Conservation (phyloP, 176 grass and related monocot genomes). For the Secale cereale region DNA sequence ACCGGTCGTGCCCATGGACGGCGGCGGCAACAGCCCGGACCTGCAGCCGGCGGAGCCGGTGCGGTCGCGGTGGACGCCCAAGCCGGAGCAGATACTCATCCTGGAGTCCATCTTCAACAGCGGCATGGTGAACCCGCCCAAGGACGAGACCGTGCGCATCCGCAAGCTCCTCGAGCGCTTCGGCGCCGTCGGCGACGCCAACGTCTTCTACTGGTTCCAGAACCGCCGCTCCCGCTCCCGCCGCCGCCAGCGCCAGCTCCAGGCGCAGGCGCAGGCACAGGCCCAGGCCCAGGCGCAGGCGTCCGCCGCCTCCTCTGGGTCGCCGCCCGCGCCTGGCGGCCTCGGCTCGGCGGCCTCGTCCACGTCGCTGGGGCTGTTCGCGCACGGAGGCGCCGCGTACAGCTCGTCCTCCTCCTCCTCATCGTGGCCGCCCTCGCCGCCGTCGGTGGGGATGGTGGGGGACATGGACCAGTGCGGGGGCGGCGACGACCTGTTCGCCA, state of each 20-base stretch:
- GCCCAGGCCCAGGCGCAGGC: constrained; percentile 27
- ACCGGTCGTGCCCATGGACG: not conserved
- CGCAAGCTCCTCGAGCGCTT: constrained; percentile 94
- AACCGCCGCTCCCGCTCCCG: constrained; percentile 85
- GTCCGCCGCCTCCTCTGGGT: not conserved
- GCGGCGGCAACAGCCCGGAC: constrained; percentile 40
- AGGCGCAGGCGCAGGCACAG: constrained; percentile 34
- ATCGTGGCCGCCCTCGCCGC: constrained; percentile 38
- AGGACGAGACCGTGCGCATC: constrained; percentile 91
- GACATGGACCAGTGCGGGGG: constrained; percentile 28
- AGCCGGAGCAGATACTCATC: constrained; percentile 94
- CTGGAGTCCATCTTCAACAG: constrained; percentile 98
- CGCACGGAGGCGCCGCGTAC: constrained; percentile 19
- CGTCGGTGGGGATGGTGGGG: constrained; percentile 36
- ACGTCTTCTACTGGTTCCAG: constrained; percentile 99
- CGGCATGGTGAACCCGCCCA: constrained; percentile 95
- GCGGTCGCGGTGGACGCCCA: constrained; percentile 85
- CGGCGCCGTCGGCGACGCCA: constrained; percentile 86
- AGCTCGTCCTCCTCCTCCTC: constrained; percentile 27
- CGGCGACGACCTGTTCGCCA: constrained; percentile 83
- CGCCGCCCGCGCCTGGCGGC: constrained; percentile 10
- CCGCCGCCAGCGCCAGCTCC: constrained; percentile 84
- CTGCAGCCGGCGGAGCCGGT: constrained; percentile 45
- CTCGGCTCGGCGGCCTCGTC: not conserved
- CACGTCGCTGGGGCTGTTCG: constrained; percentile 23